Conservation (phyloP, 805 yeast genomes). For the Pichia thaimueangensis region DNA sequence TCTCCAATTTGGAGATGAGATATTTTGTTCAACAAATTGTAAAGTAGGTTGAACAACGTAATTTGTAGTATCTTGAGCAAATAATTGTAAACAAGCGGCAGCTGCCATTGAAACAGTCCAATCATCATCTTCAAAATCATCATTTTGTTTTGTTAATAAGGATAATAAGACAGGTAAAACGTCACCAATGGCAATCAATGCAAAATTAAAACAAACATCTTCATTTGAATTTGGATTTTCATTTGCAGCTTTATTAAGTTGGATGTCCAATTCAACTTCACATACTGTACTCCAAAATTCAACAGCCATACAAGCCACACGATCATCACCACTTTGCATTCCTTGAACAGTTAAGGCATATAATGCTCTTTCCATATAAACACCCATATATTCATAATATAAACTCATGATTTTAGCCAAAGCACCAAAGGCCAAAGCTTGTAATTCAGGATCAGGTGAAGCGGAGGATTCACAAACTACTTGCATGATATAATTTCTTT, state of each 20-base stretch:
- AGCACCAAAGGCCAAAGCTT: constrained; percentile 94
- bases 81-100: constrained; percentile 91
- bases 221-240: constrained; percentile 33
- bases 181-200: constrained; percentile 73
- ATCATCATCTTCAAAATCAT: constrained; percentile 90
- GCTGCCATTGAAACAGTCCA: constrained; percentile 99
- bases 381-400: constrained; percentile 83
- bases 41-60: constrained; percentile 82
- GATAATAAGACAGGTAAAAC: constrained; percentile 82
- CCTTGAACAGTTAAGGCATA: constrained; percentile 86
- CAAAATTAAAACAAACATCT: constrained; percentile 66
- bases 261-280: constrained; percentile 87
- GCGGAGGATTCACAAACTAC: constrained; percentile 99
- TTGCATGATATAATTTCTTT: constrained; percentile 95
- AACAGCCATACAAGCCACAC: constrained; percentile 95
- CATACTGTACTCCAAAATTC: constrained; percentile 99
- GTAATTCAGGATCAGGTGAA: constrained; percentile 71
- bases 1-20: constrained; percentile 65
- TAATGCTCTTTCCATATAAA: constrained; percentile 95
- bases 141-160: constrained; percentile 81
- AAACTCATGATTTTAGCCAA: constrained; percentile 85
- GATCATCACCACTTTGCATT: constrained; percentile 77
- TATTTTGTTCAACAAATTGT: constrained; percentile 72
- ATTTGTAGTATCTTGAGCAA: constrained; percentile 85
- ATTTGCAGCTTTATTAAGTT: constrained; percentile 56